Conservation (phyloP, 108 stramenopile species). For the Discostella stelligeroides region DNA sequence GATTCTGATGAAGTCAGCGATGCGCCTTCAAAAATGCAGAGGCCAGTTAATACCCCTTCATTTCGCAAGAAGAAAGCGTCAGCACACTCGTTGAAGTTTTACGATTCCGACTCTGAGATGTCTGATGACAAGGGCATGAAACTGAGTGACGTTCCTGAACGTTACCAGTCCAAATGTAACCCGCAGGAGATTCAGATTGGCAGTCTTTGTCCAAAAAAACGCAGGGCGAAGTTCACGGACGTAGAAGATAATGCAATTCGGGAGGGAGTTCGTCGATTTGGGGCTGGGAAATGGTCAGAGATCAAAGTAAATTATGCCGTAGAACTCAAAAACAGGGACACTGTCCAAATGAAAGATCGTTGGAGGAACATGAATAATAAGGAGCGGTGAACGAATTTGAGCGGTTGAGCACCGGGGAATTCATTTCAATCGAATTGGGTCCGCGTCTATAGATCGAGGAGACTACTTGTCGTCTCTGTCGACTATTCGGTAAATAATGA, state of each 20-base stretch:
- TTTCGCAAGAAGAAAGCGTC: conserved; percentile 29
- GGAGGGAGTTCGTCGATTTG: conserved; percentile 55
- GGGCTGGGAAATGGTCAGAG: conserved; percentile 61
- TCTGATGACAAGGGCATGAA: conserved; percentile 8
- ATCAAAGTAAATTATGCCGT: conserved; percentile 62
- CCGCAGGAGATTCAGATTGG: conserved; percentile 5
- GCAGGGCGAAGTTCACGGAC: conserved; percentile 57
- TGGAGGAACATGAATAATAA: conserved; percentile 58
- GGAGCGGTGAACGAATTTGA: no score
- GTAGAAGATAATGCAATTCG: conserved; percentile 62
- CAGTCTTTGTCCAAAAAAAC: conserved; percentile 19
- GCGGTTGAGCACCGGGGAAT: neutral
- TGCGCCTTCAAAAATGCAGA: neutral
- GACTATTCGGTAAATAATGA: neutral
- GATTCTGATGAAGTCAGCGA: conserved; percentile 11
- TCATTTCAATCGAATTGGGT: neutral
- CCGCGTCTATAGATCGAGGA: neutral
- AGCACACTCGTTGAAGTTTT: conserved; percentile 17
- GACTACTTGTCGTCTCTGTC: no score
- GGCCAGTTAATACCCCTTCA: neutral
- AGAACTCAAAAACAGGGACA: conserved; percentile 55
- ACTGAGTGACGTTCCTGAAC: conserved; percentile 36
- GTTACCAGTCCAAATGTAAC: conserved; percentile 6
- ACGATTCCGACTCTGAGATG: conserved; percentile 29
- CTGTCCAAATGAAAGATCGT: conserved; percentile 78